Evolutionary conservation across 768 basidiomycete species (phyloP).

Genomic region (Tulasnella sp.): DNA sequence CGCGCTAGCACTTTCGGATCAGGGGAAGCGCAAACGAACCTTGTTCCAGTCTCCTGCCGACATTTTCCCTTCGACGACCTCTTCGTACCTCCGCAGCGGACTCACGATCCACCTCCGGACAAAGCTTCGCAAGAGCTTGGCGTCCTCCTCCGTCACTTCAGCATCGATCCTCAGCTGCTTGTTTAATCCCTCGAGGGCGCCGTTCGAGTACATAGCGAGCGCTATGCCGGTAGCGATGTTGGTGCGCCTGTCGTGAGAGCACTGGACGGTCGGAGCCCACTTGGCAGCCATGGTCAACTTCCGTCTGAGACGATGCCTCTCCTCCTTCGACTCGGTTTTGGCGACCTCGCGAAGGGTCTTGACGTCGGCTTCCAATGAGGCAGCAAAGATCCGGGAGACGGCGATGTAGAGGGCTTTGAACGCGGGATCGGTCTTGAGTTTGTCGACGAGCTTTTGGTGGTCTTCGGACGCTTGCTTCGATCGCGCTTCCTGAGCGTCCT

Average conservation of each 20-base stretch:
- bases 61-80: slow-evolving; percentile 66
- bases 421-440: slow-evolving; percentile 46
- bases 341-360: slow-evolving; percentile 48
- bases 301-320: slow-evolving; percentile 32
- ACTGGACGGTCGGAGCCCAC: slow-evolving; percentile 67
- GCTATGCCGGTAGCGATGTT: slow-evolving; percentile 68
- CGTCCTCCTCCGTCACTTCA: slow-evolving; percentile 40
- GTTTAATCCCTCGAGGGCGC: slow-evolving; percentile 36
- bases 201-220: slow-evolving; percentile 53
- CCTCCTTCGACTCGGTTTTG: slow-evolving; percentile 37
- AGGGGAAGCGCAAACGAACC: slow-evolving; percentile 27
- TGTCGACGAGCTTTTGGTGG: slow-evolving; percentile 36
- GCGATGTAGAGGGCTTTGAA: slow-evolving; percentile 67
- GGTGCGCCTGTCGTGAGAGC: slow-evolving; percentile 64
- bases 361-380: slow-evolving; percentile 56
- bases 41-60: slow-evolving; percentile 50
- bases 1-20: no score
- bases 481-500: slow-evolving; percentile 20
- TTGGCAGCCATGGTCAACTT: slow-evolving; percentile 56
- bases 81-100: slow-evolving; percentile 54
- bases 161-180: slow-evolving; percentile 35
- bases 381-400: slow-evolving; percentile 63
- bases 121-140: slow-evolving; percentile 56
- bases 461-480: slow-evolving; percentile 31
- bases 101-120: slow-evolving; percentile 64